Evolutionary conservation across 192 early-diverging fungal genomes (phyloP).

Genomic region (Backusella tarrabulga): DNA sequence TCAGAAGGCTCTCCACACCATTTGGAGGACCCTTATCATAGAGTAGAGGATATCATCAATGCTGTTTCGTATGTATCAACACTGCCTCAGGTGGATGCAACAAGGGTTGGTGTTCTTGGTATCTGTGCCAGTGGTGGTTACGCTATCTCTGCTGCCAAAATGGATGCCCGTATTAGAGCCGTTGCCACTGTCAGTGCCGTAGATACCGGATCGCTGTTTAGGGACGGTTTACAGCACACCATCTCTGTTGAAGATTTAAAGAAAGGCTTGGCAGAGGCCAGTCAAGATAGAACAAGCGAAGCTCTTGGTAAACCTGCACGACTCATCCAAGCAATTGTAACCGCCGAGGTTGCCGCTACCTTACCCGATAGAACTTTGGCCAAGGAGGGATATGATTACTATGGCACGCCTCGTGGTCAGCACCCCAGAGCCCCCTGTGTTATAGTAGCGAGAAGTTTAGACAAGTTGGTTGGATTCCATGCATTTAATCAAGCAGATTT

Average conservation of each 20-base stretch:
- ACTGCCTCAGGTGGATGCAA: conserved; percentile 19
- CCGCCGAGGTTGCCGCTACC: conserved; percentile 5
- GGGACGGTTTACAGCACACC: background rate
- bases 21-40: conserved; percentile 22
- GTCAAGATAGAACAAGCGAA: conserved; percentile 18
- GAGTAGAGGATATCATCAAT: conserved; percentile 20
- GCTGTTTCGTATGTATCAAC: conserved; percentile 28
- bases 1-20: conserved; percentile 28
- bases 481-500: conserved; percentile 10
- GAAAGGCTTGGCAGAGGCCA: conserved; percentile 6
- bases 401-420: conserved; percentile 25
- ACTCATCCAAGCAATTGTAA: conserved; percentile 7
- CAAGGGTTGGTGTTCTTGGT: conserved; percentile 25
- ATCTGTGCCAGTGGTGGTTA: conserved; percentile 35
- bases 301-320: conserved; percentile 21
- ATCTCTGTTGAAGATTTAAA: conserved; percentile 5
- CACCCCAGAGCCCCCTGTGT: conserved; percentile 20
- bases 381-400: conserved; percentile 28
- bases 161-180: conserved; percentile 26
- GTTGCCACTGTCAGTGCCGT: conserved; percentile 15
- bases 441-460: conserved; percentile 20
- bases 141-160: conserved; percentile 6
- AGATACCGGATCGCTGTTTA: conserved; percentile 13
- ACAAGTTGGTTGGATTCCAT: conserved; percentile 11
- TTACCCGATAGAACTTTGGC: conserved; percentile 8